Evolutionary conservation across 73 alveolate genomes (phyloP).

Genomic region (Blepharisma stoltei): DNA sequence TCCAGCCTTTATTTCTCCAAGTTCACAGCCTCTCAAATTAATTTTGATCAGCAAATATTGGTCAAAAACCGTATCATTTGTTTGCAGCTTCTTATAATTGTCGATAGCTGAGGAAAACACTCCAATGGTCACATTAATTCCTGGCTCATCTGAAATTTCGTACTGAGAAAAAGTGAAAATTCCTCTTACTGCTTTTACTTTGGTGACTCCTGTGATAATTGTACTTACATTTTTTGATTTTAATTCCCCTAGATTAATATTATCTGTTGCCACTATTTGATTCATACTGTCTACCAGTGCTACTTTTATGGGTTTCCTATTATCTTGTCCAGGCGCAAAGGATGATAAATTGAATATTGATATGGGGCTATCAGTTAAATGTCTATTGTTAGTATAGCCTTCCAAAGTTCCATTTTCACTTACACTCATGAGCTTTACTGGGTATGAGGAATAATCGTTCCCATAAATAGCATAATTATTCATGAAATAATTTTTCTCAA

Average conservation of each 20-base stretch:
- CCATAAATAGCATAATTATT: slow-evolving; percentile 4
- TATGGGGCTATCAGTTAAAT: no score
- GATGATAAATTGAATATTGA: background rate
- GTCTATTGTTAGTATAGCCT: no score
- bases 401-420: no score
- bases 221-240: no score
- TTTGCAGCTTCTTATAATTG: background rate
- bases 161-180: background rate
- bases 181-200: slow-evolving; percentile 1
- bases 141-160: background rate
- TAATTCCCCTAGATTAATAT: no score
- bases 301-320: background rate
- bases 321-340: slow-evolving; percentile 10
- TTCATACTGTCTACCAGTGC: background rate
- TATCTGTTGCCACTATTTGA: background rate
- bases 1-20: background rate
- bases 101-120: background rate
- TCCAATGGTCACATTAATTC: background rate
- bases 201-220: background rate
- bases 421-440: background rate
- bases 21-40: background rate
- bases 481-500: background rate
- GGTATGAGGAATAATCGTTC: background rate
- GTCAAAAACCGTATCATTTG: background rate
- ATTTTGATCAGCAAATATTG: background rate